phyloP scores from a whole-genome alignment of 2,329 filamentous ascomycete genomes.

The Aspergillus latus region DNA sequence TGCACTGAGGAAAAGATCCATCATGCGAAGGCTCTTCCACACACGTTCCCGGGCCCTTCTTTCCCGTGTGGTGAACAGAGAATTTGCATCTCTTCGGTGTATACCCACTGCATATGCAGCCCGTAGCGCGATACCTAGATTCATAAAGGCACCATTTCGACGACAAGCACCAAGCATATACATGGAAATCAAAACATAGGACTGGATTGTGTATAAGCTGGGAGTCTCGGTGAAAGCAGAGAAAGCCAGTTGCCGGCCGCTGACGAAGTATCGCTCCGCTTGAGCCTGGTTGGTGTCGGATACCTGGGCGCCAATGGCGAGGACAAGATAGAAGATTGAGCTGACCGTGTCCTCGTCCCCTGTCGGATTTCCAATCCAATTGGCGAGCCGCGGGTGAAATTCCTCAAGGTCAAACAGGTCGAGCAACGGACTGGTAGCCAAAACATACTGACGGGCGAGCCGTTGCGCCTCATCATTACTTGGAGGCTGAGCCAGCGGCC shows the following conservation, averaged over 20 bases:
- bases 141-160: slow-evolving; percentile 54
- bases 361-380: slow-evolving; percentile 39
- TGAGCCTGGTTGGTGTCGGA: slow-evolving; percentile 40
- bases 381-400: slow-evolving; percentile 39
- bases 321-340: slow-evolving; percentile 53
- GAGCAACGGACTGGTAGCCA: slow-evolving; percentile 50
- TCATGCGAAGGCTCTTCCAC: slow-evolving; percentile 54
- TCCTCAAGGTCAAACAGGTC: slow-evolving; percentile 51
- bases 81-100: slow-evolving; percentile 54
- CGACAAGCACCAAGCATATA: slow-evolving; percentile 54
- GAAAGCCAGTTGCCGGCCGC: slow-evolving; percentile 47
- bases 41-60: slow-evolving; percentile 48
- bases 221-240: slow-evolving; percentile 51
- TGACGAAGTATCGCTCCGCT: slow-evolving; percentile 50
- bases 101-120: slow-evolving; percentile 55
- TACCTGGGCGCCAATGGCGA: slow-evolving; percentile 51
- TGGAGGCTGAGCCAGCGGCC: slow-evolving; percentile 33
- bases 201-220: slow-evolving; percentile 53
- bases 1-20: slow-evolving; percentile 54
- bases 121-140: slow-evolving; percentile 53
- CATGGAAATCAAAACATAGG: slow-evolving; percentile 52
- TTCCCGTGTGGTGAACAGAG: slow-evolving; percentile 47
- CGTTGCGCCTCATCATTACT: slow-evolving; percentile 41
- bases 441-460: slow-evolving; percentile 45
- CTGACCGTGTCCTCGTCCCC: slow-evolving; percentile 44